Base-by-base conservation (phyloP, 2,329 filamentous ascomycete species). In the Colletotrichum camelliae region DNA sequence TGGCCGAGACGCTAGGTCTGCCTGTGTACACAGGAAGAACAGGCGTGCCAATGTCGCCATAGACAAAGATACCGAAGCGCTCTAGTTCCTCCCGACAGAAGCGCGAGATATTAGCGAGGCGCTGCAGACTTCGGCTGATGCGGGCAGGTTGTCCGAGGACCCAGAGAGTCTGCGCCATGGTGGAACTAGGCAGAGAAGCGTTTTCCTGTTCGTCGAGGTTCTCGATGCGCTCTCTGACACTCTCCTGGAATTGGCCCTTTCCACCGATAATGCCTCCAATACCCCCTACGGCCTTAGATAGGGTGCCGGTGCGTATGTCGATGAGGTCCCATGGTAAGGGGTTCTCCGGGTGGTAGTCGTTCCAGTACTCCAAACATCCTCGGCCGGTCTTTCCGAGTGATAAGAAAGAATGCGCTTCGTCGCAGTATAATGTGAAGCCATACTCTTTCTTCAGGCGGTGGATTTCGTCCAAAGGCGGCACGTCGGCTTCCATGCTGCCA, bases 311-410 rank as follows among this genome's bases (percentile, higher is more conserved):
- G 21, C 77, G 72, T 16, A 79, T 62, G 39, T 79, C 77, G 35
- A 78, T 74, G 24, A 77, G 37, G 18, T 78, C 70, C 55, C 27
- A 69, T 3, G 77, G 70, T 2, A 77, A 61, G 0, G 58, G 64
- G 52, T 15, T 48, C 21, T 76, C 65, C 21, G 67, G 24, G 5
- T 77, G 75, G 24, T 37, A 43, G 27, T 78, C 70, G 16, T 76
- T 79, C 75, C 77, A 77, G 64, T 75, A 61, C 39, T 79, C 77
- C 27, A 78, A 31, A 21, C 75, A 78, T 29, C 77, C 77, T 6
- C 67, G 72, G 8, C 77, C 77, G 15, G 67, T 78, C 37, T 61
- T 70, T 1, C 77, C 77, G 5, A 77, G 58, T 4, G 77, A 76
- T 2, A 78, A 58, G 21, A 79, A 77, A 1, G 77, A 77, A 35